phyloP scores from a whole-genome alignment of 2,329 filamentous ascomycete species.

The Chrysoporthe austroafricana region DNA sequence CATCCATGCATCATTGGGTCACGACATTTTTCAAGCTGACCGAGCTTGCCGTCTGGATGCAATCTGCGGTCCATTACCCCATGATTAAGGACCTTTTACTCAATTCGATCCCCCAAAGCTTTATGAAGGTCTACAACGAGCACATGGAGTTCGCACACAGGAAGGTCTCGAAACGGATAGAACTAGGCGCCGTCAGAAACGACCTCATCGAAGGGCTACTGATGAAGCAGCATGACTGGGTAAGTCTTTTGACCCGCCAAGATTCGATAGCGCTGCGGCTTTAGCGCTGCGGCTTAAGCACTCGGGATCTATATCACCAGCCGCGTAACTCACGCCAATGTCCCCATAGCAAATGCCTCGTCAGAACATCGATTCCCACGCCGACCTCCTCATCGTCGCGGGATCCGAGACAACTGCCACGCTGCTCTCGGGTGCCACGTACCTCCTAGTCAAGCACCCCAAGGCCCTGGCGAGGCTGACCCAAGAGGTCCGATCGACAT shows the following conservation, averaged over 20 bases:
- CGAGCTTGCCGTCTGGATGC: slow-evolving; percentile 8
- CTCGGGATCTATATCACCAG: background rate
- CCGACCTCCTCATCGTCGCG: slow-evolving; percentile 28
- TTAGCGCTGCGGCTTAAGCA: too few species aligned
- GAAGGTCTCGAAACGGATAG: slow-evolving; percentile 28
- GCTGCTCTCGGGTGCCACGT: slow-evolving; percentile 32
- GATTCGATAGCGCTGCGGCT: too few species aligned
- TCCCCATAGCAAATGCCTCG: background rate
- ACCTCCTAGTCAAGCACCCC: slow-evolving; percentile 39
- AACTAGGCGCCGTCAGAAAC: slow-evolving; percentile 22
- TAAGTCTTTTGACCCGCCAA: background rate
- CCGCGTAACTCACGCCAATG: background rate
- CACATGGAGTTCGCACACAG: background rate
- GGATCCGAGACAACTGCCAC: slow-evolving; percentile 34
- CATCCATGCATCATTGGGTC: slow-evolving; percentile 9
- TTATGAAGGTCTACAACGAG: background rate
- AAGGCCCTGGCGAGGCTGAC: slow-evolving; percentile 37
- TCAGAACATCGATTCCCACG: slow-evolving; percentile 10
- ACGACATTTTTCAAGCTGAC: slow-evolving; percentile 30
- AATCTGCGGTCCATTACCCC: slow-evolving; percentile 12
- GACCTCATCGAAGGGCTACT: slow-evolving; percentile 36
- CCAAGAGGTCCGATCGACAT: slow-evolving; percentile 43
- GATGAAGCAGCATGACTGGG: slow-evolving; percentile 29
- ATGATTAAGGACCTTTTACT: background rate
- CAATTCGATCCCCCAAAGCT: background rate